Conservation (phyloP, 2,329 filamentous ascomycete genomes). For the Parascedosporium putredinis region DNA sequence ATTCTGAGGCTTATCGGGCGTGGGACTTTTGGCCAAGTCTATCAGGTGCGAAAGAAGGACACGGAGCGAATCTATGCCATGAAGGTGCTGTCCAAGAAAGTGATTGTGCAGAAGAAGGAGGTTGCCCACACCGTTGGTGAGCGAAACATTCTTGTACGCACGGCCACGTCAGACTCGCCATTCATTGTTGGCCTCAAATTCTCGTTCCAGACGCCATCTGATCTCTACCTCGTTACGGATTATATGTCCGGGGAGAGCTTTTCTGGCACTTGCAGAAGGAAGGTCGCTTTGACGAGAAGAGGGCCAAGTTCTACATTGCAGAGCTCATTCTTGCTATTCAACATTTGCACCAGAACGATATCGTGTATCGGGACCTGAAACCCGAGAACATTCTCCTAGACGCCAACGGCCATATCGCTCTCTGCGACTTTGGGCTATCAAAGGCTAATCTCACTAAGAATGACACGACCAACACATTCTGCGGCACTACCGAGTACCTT, state of each 20-base stretch:
- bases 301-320: slow-evolving; percentile 97
- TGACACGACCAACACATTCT: slow-evolving; percentile 97
- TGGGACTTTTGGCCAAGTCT: slow-evolving; percentile 96
- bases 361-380: slow-evolving; percentile 95
- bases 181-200: slow-evolving; percentile 98
- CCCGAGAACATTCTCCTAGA: slow-evolving; percentile 96
- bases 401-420: slow-evolving; percentile 92
- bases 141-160: slow-evolving; percentile 92
- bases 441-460: slow-evolving; percentile 97
- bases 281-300: slow-evolving; percentile 84
- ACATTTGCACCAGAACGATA: slow-evolving; percentile 92
- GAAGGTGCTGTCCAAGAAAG: slow-evolving; percentile 99
- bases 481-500: slow-evolving; percentile 94
- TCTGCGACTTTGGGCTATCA: slow-evolving; percentile 94
- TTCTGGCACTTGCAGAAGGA: slow-evolving; percentile 99
- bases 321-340: slow-evolving; percentile 92
- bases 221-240: slow-evolving; percentile 95
- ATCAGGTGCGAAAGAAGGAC: slow-evolving; percentile 96
- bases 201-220: slow-evolving; percentile 94
- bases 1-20: slow-evolving; percentile 95
- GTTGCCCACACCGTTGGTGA: slow-evolving; percentile 95
- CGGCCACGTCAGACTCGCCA: slow-evolving; percentile 87
- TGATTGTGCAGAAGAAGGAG: slow-evolving; percentile 99
- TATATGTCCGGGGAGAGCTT: slow-evolving; percentile 99
- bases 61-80: slow-evolving; percentile 95